Conservation (phyloP, 1,284 basidiomycete genomes). For the Phellopilus nigrolimitatus region DNA sequence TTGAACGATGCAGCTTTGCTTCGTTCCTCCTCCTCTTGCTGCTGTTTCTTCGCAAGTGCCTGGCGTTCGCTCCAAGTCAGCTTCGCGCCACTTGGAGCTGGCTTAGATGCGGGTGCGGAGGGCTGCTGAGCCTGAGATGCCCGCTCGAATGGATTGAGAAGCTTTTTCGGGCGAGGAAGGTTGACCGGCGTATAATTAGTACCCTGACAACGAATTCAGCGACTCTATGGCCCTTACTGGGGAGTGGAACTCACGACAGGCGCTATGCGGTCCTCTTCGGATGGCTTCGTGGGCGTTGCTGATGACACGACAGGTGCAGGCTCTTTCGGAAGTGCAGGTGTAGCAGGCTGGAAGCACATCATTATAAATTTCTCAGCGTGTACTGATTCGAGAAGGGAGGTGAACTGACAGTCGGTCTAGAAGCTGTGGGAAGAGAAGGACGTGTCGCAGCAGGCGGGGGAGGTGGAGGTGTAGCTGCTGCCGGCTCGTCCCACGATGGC, state of each 20-base stretch:
- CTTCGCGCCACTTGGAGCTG: too few relatives aligned
- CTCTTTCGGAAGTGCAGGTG: constrained; percentile 30
- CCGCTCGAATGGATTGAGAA: constrained; percentile 77
- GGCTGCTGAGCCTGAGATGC: constrained; percentile 41
- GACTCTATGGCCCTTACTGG: neutral
- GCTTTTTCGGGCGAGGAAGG: constrained; percentile 78
- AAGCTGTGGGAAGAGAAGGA: constrained; percentile 40
- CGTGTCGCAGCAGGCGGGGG: constrained; percentile 46
- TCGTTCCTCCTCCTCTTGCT: constrained; percentile 72
- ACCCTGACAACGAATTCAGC: constrained; percentile 37
- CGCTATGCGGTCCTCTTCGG: constrained; percentile 74
- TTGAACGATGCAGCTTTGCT: constrained; percentile 51
- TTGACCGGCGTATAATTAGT: constrained; percentile 86
- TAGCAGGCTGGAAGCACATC: constrained; percentile 18
- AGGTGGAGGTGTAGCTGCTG: constrained; percentile 35
- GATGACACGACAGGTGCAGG: constrained; percentile 44
- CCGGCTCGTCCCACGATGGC: constrained; percentile 37
- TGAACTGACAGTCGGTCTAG: constrained; percentile 30
- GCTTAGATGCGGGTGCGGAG: constrained; percentile 29
- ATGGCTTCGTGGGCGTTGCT: constrained; percentile 56
- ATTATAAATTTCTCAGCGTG: constrained; percentile 22
- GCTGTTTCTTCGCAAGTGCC: constrained; percentile 79
- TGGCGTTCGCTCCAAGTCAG: constrained; percentile 90
- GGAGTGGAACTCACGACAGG: constrained; percentile 45
- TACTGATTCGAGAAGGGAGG: constrained; percentile 20